A percentile compares a stretch with the other conserved stretches of the same genome.
phyloP scores from a whole-genome alignment of 2,329 filamentous ascomycete genomes.

The Penicillium hesseltinei region DNA sequence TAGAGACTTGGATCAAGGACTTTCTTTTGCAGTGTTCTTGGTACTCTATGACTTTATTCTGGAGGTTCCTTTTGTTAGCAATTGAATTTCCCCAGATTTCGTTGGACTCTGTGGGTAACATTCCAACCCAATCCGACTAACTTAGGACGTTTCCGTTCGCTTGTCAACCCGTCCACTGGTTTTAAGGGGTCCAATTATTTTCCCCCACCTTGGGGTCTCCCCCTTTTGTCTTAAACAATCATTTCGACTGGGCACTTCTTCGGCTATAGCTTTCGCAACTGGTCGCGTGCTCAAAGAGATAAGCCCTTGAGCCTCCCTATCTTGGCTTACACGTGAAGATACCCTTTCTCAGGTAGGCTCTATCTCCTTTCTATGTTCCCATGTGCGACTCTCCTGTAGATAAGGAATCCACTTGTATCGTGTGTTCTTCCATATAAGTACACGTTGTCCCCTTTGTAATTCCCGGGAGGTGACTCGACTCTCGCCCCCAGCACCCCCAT shows the following conservation, averaged over 20 bases:
- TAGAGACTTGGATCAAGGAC: background rate
- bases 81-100: slow-evolving; percentile 4
- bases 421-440: slow-evolving; percentile 3
- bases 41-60: background rate
- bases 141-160: slow-evolving; percentile 20
- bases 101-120: slow-evolving; percentile 1
- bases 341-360: slow-evolving; percentile 28
- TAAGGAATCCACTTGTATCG: slow-evolving; percentile 11
- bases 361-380: slow-evolving; percentile 3
- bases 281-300: slow-evolving; percentile 7
- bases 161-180: slow-evolving; percentile 12
- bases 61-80: background rate
- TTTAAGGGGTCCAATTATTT: slow-evolving; percentile 15
- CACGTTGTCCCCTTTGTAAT: slow-evolving; percentile 12
- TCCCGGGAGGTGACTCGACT: slow-evolving; percentile 4
- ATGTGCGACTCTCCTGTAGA: slow-evolving; percentile 9
- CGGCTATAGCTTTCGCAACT: slow-evolving; percentile 1
- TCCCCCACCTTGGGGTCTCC: slow-evolving; percentile 17
- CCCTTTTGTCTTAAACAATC: background rate
- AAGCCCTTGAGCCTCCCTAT: slow-evolving; percentile 1
- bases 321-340: slow-evolving; percentile 5
- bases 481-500: slow-evolving; percentile 2
- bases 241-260: background rate
- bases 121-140: slow-evolving; percentile 2
- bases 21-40: background rate